These are phyloP conservation scores for Taphrina wiesneri DNA, from an alignment of 1,139 yeast genomes.

Conservation along the genomic window DNA sequence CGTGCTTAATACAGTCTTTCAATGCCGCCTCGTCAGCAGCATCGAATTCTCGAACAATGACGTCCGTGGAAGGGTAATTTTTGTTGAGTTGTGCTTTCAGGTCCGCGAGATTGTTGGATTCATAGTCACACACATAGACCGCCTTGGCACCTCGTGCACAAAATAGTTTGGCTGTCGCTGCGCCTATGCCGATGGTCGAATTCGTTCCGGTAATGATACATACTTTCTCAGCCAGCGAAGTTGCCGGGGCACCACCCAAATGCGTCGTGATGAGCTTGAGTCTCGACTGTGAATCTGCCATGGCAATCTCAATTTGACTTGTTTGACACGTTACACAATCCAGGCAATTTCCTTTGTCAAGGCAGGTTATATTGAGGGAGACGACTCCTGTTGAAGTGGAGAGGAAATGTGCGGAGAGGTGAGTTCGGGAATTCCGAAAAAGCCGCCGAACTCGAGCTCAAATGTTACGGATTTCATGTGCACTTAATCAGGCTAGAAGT, in stretches of 20 bases:
- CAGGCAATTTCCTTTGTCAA: neutral
- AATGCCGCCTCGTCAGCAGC: constrained; percentile 37
- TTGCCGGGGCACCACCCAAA: constrained; percentile 21
- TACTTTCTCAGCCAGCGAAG: constrained; percentile 35
- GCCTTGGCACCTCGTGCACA: constrained; percentile 36
- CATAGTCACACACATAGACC: constrained; percentile 36
- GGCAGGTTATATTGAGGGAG: no score
- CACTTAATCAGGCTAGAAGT: no score
- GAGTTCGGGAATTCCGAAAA: constrained; percentile 4
- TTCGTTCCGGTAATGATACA: constrained; percentile 37
- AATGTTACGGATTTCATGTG: no score
- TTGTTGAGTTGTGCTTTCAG: neutral
- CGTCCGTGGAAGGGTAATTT: constrained; percentile 32
- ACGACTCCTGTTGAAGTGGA: neutral
- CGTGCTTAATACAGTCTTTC: constrained; percentile 30
- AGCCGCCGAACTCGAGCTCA: no score
- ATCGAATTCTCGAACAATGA: constrained; percentile 33
- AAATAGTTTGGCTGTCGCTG: constrained; percentile 36
- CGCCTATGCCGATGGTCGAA: constrained; percentile 37
- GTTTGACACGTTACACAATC: constrained; percentile 33
- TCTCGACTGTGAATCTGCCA: constrained; percentile 1
- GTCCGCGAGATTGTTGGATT: constrained; percentile 22
- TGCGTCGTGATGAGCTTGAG: constrained; percentile 22
- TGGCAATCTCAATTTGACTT: neutral
- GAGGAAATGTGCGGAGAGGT: neutral